Evolutionary conservation across 2,329 filamentous ascomycete species (phyloP).

Genomic region (Venturia pyrina): DNA sequence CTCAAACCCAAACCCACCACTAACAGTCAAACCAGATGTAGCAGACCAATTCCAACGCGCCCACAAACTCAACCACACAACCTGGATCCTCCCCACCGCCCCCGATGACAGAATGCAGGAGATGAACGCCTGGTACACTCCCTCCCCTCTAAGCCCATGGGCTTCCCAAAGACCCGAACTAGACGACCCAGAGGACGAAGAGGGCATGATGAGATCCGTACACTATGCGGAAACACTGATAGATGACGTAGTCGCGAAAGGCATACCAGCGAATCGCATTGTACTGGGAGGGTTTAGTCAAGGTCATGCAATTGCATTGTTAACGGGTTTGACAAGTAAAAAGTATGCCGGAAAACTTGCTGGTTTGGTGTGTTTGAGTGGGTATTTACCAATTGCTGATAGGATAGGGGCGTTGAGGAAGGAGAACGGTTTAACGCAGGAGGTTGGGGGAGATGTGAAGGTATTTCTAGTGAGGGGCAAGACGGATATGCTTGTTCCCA

Average conservation of each 20-base stretch:
- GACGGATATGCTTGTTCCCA: conserved; percentile 39
- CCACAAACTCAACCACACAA: conserved; percentile 37
- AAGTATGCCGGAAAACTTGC: conserved; percentile 58
- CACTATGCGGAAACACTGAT: conserved; percentile 72
- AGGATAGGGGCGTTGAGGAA: conserved; percentile 44
- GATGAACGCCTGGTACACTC: conserved; percentile 38
- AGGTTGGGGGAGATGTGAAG: conserved; percentile 26
- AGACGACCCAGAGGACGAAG: conserved; percentile 37
- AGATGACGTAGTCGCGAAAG: conserved; percentile 66
- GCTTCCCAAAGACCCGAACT: conserved; percentile 32
- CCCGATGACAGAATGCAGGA: conserved; percentile 35
- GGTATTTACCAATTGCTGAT: conserved; percentile 63
- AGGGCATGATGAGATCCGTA: conserved; percentile 61
- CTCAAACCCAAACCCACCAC: neutral
- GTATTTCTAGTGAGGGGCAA: conserved; percentile 39
- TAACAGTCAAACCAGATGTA: conserved; percentile 24
- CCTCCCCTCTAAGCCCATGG: conserved; percentile 30
- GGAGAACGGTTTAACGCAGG: conserved; percentile 23
- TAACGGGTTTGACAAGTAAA: conserved; percentile 60
- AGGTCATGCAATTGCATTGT: conserved; percentile 77
- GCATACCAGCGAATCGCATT: conserved; percentile 73
- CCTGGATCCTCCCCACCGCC: conserved; percentile 43
- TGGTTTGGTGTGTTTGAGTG: conserved; percentile 76
- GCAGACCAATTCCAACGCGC: conserved; percentile 39
- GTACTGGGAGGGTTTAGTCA: conserved; percentile 82